phyloP scores from a whole-genome alignment of 1,139 yeast genomes.

The Yamadazyma trypodendri region DNA sequence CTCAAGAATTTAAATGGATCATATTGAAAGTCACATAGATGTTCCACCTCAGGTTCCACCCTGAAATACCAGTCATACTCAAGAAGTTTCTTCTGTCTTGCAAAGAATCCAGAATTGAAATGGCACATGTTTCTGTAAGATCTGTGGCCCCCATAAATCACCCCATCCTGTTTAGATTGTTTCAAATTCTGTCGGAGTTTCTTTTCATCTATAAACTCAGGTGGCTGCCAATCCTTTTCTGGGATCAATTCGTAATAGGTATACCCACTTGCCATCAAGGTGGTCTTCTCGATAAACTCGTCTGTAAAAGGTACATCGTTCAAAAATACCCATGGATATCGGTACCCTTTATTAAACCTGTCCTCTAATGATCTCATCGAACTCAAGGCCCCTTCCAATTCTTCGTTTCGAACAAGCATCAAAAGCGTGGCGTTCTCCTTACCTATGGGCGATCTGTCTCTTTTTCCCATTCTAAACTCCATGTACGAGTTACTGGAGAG shows the following conservation, averaged over 20 bases:
- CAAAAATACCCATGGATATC: slow-evolving; percentile 48
- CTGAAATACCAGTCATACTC: slow-evolving; percentile 47
- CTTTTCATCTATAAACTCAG: slow-evolving; percentile 32
- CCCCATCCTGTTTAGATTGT: slow-evolving; percentile 21
- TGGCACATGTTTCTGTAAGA: slow-evolving; percentile 52
- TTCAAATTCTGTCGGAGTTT: slow-evolving; percentile 26
- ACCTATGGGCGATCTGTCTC: slow-evolving; percentile 39
- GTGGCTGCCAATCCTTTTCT: slow-evolving; percentile 43
- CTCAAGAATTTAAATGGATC: slow-evolving; percentile 44
- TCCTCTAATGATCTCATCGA: slow-evolving; percentile 49
- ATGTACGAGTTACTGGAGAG: slow-evolving; percentile 46
- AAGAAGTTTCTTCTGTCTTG: slow-evolving; percentile 36
- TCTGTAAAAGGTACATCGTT: slow-evolving; percentile 44
- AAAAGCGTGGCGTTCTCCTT: slow-evolving; percentile 52
- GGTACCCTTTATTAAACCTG: slow-evolving; percentile 44
- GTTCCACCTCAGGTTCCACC: slow-evolving; percentile 48
- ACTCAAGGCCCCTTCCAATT: slow-evolving; percentile 39
- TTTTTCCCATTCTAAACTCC: slow-evolving; percentile 23
- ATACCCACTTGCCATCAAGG: slow-evolving; percentile 81
- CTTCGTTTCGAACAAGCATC: slow-evolving; percentile 45
- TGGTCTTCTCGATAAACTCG: slow-evolving; percentile 53
- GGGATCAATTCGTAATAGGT: slow-evolving; percentile 52
- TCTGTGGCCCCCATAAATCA: slow-evolving; percentile 41
- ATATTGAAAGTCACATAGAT: slow-evolving; percentile 49
- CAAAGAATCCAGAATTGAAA: slow-evolving; percentile 47